Evolutionary conservation across 148 eudicot species (phyloP).

Genomic region (Vaccinium corymbosum): DNA sequence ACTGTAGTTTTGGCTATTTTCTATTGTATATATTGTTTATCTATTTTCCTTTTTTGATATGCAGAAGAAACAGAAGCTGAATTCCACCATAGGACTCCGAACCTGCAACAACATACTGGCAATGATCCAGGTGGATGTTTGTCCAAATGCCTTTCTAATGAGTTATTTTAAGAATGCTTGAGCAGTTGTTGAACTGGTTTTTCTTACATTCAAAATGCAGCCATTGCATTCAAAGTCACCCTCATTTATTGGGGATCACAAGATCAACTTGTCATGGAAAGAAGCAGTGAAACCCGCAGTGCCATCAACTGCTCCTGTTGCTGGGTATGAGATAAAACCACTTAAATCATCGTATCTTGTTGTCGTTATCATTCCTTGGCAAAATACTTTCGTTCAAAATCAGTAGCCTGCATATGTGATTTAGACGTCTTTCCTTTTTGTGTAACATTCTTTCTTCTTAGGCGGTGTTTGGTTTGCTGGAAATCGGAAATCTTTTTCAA

Average conservation of each 20-base stretch:
- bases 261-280: constrained; percentile 85
- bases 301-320: constrained; percentile 37
- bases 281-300: constrained; percentile 55
- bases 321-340: constrained; percentile 42
- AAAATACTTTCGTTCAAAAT: not conserved
- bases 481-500: not conserved
- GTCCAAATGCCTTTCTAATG: not conserved
- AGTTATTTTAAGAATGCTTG: not conserved
- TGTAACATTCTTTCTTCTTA: not conserved
- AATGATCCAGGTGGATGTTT: constrained; percentile 69
- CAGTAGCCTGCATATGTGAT: not conserved
- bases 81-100: constrained; percentile 61
- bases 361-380: not conserved
- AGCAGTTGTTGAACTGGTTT: not conserved
- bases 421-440: not conserved
- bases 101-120: constrained; percentile 88
- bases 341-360: too few species aligned
- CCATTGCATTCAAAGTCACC: constrained; percentile 82
- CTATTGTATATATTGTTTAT: not conserved
- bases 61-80: constrained; percentile 69
- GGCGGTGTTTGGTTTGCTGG: not conserved
- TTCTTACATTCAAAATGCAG: constrained; percentile 33
- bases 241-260: constrained; percentile 78
- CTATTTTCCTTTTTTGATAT: constrained; percentile 1
- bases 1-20: not conserved